These are phyloP conservation scores for Phytophthora sansomeana DNA, from an alignment of 352 stramenopile species.

Conservation along the genomic window DNA sequence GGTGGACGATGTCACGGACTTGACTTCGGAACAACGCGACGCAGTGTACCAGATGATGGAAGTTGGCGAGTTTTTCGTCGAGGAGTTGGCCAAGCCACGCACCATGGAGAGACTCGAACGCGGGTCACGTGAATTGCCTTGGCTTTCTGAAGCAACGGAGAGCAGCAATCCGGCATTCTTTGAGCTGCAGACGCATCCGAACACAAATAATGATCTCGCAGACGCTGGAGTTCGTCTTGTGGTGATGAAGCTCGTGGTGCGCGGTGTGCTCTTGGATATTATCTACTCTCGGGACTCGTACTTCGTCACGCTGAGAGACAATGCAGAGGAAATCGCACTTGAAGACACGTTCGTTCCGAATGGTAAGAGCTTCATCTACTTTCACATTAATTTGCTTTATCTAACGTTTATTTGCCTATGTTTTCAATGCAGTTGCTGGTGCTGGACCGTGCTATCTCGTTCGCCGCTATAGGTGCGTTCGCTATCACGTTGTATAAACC, in stretches of 20 bases:
- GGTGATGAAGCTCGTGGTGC: conserved; percentile 78
- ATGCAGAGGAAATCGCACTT: conserved; percentile 58
- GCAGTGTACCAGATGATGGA: conserved; percentile 76
- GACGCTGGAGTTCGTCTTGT: conserved; percentile 53
- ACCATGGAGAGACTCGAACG: conserved; percentile 56
- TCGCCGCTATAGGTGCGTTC: conserved; percentile 55
- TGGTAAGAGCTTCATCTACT: conserved; percentile 28
- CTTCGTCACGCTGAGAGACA: conserved; percentile 62
- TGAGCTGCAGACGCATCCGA: conserved; percentile 62
- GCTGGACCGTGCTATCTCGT: conserved; percentile 65
- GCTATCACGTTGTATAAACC: no score
- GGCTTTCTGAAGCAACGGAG: conserved; percentile 50
- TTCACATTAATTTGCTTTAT: neutral
- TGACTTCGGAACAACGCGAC: conserved; percentile 57
- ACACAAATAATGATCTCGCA: conserved; percentile 50
- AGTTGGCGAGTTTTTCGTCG: conserved; percentile 71
- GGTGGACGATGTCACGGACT: conserved; percentile 50
- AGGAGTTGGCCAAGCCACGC: conserved; percentile 72
- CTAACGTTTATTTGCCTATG: neutral
- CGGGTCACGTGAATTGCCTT: conserved; percentile 54
- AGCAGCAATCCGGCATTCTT: conserved; percentile 58
- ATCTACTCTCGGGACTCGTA: conserved; percentile 74
- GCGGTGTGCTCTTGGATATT: conserved; percentile 67
- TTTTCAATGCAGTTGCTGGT: conserved; percentile 44
- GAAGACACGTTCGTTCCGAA: conserved; percentile 73